These are phyloP conservation scores for Xylaria venustula DNA, from an alignment of 495 filamentous ascomycete species.

Conservation along the genomic window DNA sequence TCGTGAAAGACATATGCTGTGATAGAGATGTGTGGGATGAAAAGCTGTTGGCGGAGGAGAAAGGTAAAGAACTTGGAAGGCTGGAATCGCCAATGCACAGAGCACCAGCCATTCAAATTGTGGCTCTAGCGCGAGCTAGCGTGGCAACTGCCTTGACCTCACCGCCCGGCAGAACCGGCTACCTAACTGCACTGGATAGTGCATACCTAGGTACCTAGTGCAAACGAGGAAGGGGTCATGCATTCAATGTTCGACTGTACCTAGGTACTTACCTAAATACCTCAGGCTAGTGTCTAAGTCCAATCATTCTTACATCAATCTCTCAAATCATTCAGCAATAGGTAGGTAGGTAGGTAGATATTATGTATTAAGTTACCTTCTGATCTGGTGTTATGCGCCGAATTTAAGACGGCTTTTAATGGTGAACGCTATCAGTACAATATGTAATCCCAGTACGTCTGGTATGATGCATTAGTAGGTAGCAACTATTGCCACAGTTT, in stretches of 20 bases:
- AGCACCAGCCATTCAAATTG: constrained; percentile 19
- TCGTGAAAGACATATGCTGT: constrained; percentile 3
- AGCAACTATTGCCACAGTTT: too few species aligned
- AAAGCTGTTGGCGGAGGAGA: constrained; percentile 13
- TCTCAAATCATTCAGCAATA: not conserved
- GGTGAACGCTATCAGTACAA: too few species aligned
- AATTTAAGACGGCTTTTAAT: too few species aligned
- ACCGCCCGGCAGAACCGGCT: constrained; percentile 16
- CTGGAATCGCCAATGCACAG: not conserved
- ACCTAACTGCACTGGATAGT: too few species aligned
- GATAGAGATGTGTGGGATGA: constrained; percentile 10
- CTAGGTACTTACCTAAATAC: not conserved
- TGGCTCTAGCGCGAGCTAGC: constrained; percentile 9
- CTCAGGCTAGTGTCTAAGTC: too few species aligned
- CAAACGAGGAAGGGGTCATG: too few species aligned
- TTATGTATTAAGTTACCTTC: too few species aligned
- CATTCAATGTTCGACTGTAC: too few species aligned
- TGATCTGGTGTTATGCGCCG: too few species aligned
- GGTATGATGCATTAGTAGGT: too few species aligned
- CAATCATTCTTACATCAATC: not conserved
- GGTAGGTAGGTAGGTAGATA: not conserved
- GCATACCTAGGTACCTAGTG: not conserved
- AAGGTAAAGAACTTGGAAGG: too few species aligned
- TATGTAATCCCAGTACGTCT: too few species aligned
- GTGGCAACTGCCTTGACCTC: not conserved